Conservation (phyloP, 306 rosid genomes). For the Cucurbita pepo region DNA sequence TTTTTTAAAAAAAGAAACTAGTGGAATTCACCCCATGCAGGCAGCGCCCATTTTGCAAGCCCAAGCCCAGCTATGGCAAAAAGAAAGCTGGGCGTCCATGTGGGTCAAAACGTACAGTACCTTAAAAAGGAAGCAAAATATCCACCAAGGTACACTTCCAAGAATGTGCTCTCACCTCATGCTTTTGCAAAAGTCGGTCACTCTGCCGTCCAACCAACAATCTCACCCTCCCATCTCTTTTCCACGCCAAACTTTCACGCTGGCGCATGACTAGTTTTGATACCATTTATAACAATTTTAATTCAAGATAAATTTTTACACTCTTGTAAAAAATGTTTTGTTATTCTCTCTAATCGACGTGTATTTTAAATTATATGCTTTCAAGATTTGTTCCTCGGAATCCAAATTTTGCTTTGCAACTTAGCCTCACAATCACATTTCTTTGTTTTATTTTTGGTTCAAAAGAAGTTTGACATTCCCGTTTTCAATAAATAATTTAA, state of each 20-base stretch:
- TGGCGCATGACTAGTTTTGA: no score
- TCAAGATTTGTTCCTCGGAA: neutral
- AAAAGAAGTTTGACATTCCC: neutral
- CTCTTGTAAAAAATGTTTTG: neutral
- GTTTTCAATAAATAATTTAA: neutral
- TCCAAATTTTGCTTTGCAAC: neutral
- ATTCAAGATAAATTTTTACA: no score
- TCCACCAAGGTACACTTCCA: neutral
- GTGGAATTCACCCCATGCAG: no score
- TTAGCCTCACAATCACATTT: no score
- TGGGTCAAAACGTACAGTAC: neutral
- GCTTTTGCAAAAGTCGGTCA: neutral
- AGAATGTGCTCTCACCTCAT: neutral
- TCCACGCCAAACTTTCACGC: no score
- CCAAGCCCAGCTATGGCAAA: neutral
- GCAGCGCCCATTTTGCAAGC: neutral
- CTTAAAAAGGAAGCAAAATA: neutral
- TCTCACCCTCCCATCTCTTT: no score
- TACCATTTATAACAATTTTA: no score
- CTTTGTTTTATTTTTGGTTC: neutral
- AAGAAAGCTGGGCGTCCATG: neutral
- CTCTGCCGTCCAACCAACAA: no score
- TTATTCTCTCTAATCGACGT: neutral
- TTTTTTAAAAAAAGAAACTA: no score
- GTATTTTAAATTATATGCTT: neutral